phyloP scores from a whole-genome alignment of 2,329 filamentous ascomycete species.

The Zymoseptoria passerinii region DNA sequence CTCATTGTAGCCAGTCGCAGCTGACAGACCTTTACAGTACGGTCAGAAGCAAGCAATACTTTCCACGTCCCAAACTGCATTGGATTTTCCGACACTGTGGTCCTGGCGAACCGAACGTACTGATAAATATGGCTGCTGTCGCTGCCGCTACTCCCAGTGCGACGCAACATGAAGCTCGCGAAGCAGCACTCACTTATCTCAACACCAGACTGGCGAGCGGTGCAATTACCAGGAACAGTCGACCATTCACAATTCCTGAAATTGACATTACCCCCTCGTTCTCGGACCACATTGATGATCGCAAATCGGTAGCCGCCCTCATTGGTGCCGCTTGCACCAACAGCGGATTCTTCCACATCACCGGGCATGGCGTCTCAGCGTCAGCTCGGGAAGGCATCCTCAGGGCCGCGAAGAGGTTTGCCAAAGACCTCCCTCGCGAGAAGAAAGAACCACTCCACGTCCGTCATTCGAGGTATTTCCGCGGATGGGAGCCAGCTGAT shows the following conservation, averaged over 20 bases:
- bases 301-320: constrained; percentile 31
- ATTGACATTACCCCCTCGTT: constrained; percentile 34
- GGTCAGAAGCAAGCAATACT: background rate
- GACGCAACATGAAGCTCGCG: constrained; percentile 28
- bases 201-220: constrained; percentile 26
- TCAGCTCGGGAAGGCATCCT: constrained; percentile 27
- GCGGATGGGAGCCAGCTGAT: constrained; percentile 36
- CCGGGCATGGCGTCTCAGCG: constrained; percentile 30
- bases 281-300: constrained; percentile 24
- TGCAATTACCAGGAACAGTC: constrained; percentile 3
- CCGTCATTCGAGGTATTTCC: constrained; percentile 32
- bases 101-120: background rate
- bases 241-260: constrained; percentile 30
- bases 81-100: background rate
- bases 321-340: constrained; percentile 33
- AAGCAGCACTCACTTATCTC: constrained; percentile 28
- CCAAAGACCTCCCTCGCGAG: constrained; percentile 24
- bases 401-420: constrained; percentile 32
- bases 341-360: constrained; percentile 37
- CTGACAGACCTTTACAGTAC: background rate
- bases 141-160: constrained; percentile 5
- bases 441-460: constrained; percentile 35
- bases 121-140: background rate
- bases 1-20: background rate
- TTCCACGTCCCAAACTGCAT: background rate